Conservation (phyloP, 176 grass and related monocot genomes). For the Triticum dicoccoides region DNA sequence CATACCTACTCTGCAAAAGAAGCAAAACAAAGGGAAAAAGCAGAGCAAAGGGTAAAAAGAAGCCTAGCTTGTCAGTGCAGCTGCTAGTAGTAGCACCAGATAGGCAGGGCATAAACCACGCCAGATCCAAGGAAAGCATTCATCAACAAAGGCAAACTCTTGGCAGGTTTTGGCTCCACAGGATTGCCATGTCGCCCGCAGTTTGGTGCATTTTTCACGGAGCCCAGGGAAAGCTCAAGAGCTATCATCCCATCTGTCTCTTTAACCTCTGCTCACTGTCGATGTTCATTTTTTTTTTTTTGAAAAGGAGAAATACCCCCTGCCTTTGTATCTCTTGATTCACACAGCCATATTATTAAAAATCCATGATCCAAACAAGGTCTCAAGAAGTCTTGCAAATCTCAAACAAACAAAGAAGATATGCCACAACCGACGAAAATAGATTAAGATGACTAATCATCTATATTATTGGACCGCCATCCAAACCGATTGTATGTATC, state of each 20-base stretch:
- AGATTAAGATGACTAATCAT: too few species aligned
- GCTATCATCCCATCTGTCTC: background rate
- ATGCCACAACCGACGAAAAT: too few species aligned
- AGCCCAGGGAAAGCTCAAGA: background rate
- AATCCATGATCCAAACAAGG: too few species aligned
- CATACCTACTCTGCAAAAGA: constrained; percentile 30
- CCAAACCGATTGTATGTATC: too few species aligned
- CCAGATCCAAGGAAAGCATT: constrained; percentile 32
- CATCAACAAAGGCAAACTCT: background rate
- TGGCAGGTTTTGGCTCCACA: constrained; percentile 15
- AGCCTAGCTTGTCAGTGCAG: constrained; percentile 8
- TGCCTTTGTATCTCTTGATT: too few species aligned
- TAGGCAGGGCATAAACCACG: constrained; percentile 6
- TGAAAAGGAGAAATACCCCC: too few species aligned
- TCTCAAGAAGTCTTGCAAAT: too few species aligned
- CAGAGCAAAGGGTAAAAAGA: background rate
- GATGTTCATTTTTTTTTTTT: too few species aligned
- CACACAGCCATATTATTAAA: too few species aligned
- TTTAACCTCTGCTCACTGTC: background rate
- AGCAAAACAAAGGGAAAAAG: background rate
- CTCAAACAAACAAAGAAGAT: too few species aligned
- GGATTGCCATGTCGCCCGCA: background rate
- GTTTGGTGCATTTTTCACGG: constrained; percentile 9
- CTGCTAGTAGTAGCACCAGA: background rate
- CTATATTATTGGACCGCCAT: too few species aligned